phyloP scores from a whole-genome alignment of 2,329 filamentous ascomycete genomes.

The Metarhizium album region DNA sequence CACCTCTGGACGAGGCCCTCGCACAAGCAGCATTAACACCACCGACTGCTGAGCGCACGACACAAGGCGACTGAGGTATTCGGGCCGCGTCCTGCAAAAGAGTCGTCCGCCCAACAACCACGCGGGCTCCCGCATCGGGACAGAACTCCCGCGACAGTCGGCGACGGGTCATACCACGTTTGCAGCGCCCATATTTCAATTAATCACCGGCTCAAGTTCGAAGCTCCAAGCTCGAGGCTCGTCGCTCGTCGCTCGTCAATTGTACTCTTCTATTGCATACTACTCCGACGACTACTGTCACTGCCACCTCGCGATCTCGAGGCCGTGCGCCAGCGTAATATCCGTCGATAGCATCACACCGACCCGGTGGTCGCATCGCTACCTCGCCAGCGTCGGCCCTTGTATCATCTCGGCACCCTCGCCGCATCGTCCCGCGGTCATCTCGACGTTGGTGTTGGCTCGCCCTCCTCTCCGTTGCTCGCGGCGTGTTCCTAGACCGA shows the following conservation, averaged over 20 bases:
- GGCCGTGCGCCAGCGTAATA: not conserved
- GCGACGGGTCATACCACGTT: not conserved
- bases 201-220: not conserved
- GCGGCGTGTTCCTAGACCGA: conserved; percentile 6
- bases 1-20: not conserved
- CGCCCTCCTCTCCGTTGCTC: not conserved
- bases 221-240: too few species aligned
- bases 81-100: not conserved
- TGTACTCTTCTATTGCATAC: too few species aligned
- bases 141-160: not conserved
- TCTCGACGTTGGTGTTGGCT: not conserved
- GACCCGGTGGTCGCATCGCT: not conserved
- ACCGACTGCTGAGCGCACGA: not conserved
- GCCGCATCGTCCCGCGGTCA: conserved; percentile 6
- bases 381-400: not conserved
- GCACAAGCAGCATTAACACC: conserved; percentile 3
- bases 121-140: conserved; percentile 4
- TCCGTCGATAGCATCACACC: not conserved
- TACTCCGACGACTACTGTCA: not conserved
- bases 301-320: not conserved
- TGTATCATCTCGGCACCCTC: not conserved
- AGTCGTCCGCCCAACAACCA: not conserved
- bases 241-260: too few species aligned
- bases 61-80: not conserved
- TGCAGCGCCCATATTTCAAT: not conserved